Conservation (phyloP, 2,329 filamentous ascomycete genomes). For the Neonectria neomacrospora region DNA sequence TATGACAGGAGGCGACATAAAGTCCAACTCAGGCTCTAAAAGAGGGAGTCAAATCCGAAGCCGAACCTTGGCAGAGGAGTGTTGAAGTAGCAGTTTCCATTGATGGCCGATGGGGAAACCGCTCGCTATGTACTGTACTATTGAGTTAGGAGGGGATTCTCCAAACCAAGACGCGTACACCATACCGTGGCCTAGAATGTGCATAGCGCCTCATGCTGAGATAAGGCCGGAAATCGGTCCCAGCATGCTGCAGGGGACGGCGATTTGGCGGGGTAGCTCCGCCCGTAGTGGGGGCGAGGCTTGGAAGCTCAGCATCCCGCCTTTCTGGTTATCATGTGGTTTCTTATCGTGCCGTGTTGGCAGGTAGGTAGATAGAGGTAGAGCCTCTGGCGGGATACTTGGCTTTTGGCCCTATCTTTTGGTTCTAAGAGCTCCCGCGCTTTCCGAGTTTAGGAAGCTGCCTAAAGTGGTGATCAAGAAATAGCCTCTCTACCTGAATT, state of each 20-base stretch:
- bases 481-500: neutral
- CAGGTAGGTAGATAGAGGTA: slow-evolving; percentile 10
- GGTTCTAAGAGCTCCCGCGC: neutral
- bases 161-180: neutral
- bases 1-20: neutral
- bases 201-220: neutral
- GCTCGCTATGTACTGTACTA: neutral
- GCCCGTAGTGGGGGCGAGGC: slow-evolving; percentile 31
- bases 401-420: neutral
- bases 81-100: neutral
- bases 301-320: slow-evolving; percentile 14
- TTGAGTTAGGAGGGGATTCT: neutral
- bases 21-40: neutral
- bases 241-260: slow-evolving; percentile 35
- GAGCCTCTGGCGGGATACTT: slow-evolving; percentile 6
- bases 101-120: neutral
- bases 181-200: neutral
- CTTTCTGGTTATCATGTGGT: slow-evolving; percentile 28
- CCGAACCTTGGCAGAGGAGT: neutral
- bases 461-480: neutral
- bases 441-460: neutral
- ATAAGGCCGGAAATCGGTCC: slow-evolving; percentile 10
- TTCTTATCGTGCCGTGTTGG: slow-evolving; percentile 9
- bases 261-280: slow-evolving; percentile 45
- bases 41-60: neutral